Evolutionary conservation across 2,329 filamentous ascomycete genomes (phyloP).

Genomic region (Colletotrichum sp.): DNA sequence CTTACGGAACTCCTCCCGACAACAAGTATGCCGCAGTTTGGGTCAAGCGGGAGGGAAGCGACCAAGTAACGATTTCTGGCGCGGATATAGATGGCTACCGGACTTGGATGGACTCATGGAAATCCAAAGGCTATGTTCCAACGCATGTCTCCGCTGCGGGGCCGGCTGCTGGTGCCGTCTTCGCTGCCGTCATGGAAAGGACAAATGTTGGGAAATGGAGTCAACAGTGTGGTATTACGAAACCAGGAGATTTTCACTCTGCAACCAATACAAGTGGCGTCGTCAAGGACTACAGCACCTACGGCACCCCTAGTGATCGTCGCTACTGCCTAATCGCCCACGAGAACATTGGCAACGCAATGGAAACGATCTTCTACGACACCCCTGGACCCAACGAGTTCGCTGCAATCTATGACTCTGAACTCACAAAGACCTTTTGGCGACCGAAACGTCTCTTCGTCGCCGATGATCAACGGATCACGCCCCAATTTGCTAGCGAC

Average conservation of each 20-base stretch:
- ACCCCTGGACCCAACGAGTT: neutral
- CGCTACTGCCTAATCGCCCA: conserved; percentile 14
- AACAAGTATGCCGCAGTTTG: conserved; percentile 18
- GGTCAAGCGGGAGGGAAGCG: neutral
- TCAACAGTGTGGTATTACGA: conserved; percentile 5
- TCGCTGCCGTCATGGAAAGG: conserved; percentile 23
- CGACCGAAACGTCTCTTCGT: conserved; percentile 13
- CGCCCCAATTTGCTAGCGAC: conserved; percentile 13
- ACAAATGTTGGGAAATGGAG: conserved; percentile 2
- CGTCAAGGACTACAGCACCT: conserved; percentile 12
- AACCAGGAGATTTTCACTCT: neutral
- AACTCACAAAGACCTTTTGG: conserved; percentile 22
- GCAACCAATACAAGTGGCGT: neutral
- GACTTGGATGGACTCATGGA: conserved; percentile 13
- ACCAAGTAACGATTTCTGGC: conserved; percentile 7
- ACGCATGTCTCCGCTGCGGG: conserved; percentile 19
- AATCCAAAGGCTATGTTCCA: conserved; percentile 11
- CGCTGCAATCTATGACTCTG: neutral
- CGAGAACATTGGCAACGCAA: conserved; percentile 15
- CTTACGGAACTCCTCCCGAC: conserved; percentile 1
- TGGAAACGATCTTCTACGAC: conserved; percentile 7
- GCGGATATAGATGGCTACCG: conserved; percentile 4
- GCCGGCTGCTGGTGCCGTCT: neutral
- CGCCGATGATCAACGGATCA: conserved; percentile 12
- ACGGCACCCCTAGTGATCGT: conserved; percentile 3